These are phyloP conservation scores for Penicillium sp. DNA, from an alignment of 2,329 filamentous ascomycete species.

Conservation along the genomic window DNA sequence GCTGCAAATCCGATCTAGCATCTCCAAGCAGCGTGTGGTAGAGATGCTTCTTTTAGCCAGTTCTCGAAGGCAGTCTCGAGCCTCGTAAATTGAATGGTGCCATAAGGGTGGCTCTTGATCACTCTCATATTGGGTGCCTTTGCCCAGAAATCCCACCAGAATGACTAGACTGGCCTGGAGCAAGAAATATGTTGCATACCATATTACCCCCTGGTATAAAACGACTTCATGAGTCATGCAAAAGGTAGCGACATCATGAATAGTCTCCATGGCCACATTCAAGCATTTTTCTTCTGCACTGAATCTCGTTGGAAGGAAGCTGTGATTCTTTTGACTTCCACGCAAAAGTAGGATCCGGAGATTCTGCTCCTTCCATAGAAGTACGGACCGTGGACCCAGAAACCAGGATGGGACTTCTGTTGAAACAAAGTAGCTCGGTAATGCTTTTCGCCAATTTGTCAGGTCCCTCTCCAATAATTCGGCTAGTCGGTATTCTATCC, in stretches of 20 bases:
- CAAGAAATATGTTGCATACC: slow-evolving; percentile 31
- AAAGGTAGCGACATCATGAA: slow-evolving; percentile 10
- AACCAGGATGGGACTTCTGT: slow-evolving; percentile 24
- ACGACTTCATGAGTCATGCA: slow-evolving; percentile 8
- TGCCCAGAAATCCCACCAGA: background rate
- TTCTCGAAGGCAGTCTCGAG: slow-evolving; percentile 6
- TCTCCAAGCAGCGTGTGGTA: slow-evolving; percentile 5
- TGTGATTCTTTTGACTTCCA: slow-evolving; percentile 17
- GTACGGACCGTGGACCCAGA: slow-evolving; percentile 21
- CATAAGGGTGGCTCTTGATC: background rate
- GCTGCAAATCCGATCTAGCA: slow-evolving; percentile 10
- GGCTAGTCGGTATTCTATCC: slow-evolving; percentile 12
- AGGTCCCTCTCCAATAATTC: slow-evolving; percentile 27
- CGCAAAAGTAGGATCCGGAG: slow-evolving; percentile 29
- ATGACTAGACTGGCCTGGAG: slow-evolving; percentile 24
- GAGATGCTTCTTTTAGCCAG: slow-evolving; percentile 2
- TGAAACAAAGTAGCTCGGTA: slow-evolving; percentile 22
- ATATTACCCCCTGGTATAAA: slow-evolving; percentile 19
- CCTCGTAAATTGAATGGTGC: slow-evolving; percentile 5
- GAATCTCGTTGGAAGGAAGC: slow-evolving; percentile 3
- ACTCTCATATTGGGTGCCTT: background rate
- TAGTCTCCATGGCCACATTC: slow-evolving; percentile 8
- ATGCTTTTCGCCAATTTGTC: slow-evolving; percentile 21
- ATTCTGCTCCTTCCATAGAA: slow-evolving; percentile 30
- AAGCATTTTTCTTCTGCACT: slow-evolving; percentile 3